These are phyloP conservation scores for Sherardia arvensis DNA, from an alignment of 257 asterid genomes.

Conservation along the genomic window DNA sequence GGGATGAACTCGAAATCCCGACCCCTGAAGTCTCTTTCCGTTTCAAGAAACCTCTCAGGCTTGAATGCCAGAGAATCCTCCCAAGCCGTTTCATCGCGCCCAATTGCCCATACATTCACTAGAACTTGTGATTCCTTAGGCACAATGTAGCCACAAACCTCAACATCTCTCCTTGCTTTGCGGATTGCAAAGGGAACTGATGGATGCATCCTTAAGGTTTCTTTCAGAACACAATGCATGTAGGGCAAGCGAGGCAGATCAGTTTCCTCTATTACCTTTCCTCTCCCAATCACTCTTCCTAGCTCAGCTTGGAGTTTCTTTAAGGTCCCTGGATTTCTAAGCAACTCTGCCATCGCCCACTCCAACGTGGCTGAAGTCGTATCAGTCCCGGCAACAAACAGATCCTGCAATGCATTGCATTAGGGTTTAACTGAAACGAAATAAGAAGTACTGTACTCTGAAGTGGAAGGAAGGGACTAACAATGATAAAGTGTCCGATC, in stretches of 20 bases:
- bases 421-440: too few species aligned
- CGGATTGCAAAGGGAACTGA: slow-evolving; percentile 61
- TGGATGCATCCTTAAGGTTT: slow-evolving; percentile 60
- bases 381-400: slow-evolving; percentile 49
- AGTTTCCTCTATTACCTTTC: slow-evolving; percentile 38
- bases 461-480: background rate
- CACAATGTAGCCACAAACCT: background rate
- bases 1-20: slow-evolving; percentile 39
- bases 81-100: slow-evolving; percentile 24
- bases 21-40: slow-evolving; percentile 45
- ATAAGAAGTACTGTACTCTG: too few species aligned
- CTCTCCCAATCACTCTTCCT: slow-evolving; percentile 39
- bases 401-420: slow-evolving; percentile 35
- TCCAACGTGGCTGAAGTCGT: slow-evolving; percentile 32
- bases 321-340: slow-evolving; percentile 41
- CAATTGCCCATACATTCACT: background rate
- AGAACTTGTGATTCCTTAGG: background rate
- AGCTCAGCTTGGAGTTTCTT: slow-evolving; percentile 47
- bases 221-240: slow-evolving; percentile 40
- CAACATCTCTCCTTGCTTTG: background rate
- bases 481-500: slow-evolving; percentile 58
- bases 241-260: slow-evolving; percentile 48
- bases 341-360: slow-evolving; percentile 75
- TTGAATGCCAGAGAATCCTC: slow-evolving; percentile 45
- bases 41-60: slow-evolving; percentile 48